phyloP scores from a whole-genome alignment of 2,329 filamentous ascomycete genomes.

The Alternaria brassicicola region DNA sequence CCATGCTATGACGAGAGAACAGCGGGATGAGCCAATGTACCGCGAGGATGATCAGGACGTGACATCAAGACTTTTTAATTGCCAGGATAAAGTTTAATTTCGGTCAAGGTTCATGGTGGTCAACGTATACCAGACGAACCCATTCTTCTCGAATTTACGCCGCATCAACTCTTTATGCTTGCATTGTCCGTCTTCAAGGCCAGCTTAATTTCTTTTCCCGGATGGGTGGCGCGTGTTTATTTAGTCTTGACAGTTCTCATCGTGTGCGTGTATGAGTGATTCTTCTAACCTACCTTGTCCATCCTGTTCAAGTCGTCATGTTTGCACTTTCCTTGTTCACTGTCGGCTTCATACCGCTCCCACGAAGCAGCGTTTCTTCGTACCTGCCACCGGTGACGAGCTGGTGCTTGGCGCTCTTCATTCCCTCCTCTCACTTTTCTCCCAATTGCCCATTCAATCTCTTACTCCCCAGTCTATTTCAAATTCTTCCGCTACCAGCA shows the following conservation, averaged over 20 bases:
- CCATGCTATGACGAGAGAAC: background rate
- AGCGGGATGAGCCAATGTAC: background rate
- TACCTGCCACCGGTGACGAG: background rate
- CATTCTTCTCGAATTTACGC: background rate
- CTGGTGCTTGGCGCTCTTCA: constrained; percentile 5
- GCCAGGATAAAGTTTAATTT: background rate
- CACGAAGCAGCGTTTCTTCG: background rate
- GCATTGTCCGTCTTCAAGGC: background rate
- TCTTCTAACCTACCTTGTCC: background rate
- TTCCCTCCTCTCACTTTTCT: background rate
- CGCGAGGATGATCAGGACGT: background rate
- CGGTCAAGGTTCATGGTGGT: background rate
- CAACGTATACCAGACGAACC: background rate
- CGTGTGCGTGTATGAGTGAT: background rate
- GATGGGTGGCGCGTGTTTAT: background rate
- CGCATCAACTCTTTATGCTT: background rate
- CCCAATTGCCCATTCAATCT: background rate
- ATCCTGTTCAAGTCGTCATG: background rate
- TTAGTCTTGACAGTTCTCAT: background rate
- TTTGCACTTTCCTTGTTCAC: background rate
- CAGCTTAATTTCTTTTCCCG: background rate
- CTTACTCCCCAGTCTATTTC: background rate
- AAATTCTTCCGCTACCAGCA: background rate
- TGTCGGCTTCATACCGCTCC: background rate
- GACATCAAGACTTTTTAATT: background rate